A percentile compares a stretch with the other conserved stretches of the same genome.
Evolutionary conservation across 179 eudicot species (phyloP).

Genomic region (Gypsophila paniculata): DNA sequence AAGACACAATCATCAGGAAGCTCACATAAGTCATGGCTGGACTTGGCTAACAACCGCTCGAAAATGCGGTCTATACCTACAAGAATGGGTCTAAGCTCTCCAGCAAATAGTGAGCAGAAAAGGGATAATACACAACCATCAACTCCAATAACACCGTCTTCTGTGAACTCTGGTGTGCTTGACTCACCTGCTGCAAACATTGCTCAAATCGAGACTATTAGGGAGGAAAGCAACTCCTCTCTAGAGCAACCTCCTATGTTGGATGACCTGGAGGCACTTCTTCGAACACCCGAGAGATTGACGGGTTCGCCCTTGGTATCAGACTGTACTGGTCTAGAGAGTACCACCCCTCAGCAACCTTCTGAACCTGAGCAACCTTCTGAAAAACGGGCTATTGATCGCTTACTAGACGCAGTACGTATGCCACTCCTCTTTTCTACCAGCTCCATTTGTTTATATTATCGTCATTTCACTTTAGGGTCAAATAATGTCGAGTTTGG

Average conservation of each 20-base stretch:
- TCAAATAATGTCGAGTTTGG: too few species aligned
- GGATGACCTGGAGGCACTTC: neutral
- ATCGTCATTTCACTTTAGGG: too few species aligned
- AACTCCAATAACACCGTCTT: constrained; percentile 19
- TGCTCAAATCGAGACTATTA: neutral
- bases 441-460: neutral
- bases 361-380: neutral
- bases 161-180: constrained; percentile 1
- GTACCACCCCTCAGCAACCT: constrained; percentile 11
- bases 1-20: neutral
- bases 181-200: neutral
- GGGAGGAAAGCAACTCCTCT: neutral
- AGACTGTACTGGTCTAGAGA: neutral
- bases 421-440: neutral
- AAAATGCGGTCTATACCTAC: neutral
- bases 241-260: neutral
- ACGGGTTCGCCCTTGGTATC: neutral
- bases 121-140: constrained; percentile 6
- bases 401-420: constrained; percentile 23
- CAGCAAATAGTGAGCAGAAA: neutral
- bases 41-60: constrained; percentile 1
- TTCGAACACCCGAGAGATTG: neutral
- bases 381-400: constrained; percentile 18
- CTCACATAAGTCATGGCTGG: constrained; percentile 9
- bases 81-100: neutral